Base-by-base conservation (phyloP, 805 yeast genomes). In the Starmerella scarabaei region DNA sequence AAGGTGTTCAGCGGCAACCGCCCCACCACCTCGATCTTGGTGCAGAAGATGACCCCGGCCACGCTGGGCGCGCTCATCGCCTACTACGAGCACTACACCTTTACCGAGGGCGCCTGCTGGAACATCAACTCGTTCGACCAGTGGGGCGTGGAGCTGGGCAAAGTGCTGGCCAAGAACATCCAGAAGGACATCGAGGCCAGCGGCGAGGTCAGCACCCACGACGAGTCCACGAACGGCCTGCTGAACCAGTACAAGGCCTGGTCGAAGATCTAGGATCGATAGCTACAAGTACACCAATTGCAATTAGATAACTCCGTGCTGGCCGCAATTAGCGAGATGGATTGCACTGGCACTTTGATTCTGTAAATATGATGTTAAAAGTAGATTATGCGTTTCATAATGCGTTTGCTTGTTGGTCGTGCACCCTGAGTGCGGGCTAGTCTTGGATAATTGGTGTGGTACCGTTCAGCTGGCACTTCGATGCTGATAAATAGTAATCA, bases 131-230 rank as follows among this genome's bases (percentile, higher is more conserved):
- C 97, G 16, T 91, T 84, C 61, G 98, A 91, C 71, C 98, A 91
- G 72, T 91, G 97, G 94, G 98, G 98, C 66, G 98, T 91, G 57
- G 98, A 91, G 70, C 80, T 91, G 56, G 98, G 98, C 63, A 91
- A 91, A 70, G 93, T 80, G 39, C 75, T 91, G 60, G 98, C 98
- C 60, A 91, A 91, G 77, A 91, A 73, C 44, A 88, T 91, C 58
- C 88, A 93, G 56, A 73, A 73, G 55, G 96, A 91, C 68, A 76
- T 91, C 59, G 81, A 80, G 54, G 73, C 71, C 58, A 55, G 66
- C 23, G 58, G 62, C 34, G 63, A 66, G 40, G 76, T 80, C 41
- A 60, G 66, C 27, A 59, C 75, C 45, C 98, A 91, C 64, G 98
- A 91, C 61, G 77, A 78, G 30, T 81, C 94, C 36, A 91, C 98